A percentile compares a stretch with the other conserved stretches of the same genome.
Evolutionary conservation across 192 early-diverging fungal species (phyloP).

Genomic region (Coemansia javaensis): DNA sequence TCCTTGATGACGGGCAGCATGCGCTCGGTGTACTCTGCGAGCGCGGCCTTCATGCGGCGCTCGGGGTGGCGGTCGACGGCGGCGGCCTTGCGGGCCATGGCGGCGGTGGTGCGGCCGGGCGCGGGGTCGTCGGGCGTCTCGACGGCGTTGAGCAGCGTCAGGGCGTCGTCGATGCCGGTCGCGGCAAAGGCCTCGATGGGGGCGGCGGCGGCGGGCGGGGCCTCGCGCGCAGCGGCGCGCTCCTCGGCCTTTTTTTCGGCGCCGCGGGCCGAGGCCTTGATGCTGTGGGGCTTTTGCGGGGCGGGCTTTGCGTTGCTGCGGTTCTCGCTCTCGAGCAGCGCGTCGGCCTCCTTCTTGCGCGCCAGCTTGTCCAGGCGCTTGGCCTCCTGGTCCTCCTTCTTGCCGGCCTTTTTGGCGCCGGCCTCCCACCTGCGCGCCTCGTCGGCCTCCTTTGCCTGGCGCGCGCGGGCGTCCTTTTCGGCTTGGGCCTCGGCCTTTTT

Average conservation of each 20-base stretch:
- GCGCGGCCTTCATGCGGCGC: constrained; percentile 75
- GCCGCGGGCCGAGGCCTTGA: constrained; percentile 6
- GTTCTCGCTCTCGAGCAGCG: constrained; percentile 59
- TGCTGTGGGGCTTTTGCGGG: constrained; percentile 8
- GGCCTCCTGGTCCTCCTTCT: constrained; percentile 58
- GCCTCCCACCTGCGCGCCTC: constrained; percentile 61
- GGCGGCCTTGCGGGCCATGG: constrained; percentile 29
- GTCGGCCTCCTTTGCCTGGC: constrained; percentile 52
- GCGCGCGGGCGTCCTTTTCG: constrained; percentile 55
- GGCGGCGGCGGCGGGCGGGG: constrained; percentile 29
- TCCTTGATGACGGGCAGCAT: constrained; percentile 68
- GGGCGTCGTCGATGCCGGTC: constrained; percentile 78
- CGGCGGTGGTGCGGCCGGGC: constrained; percentile 2
- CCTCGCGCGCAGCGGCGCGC: constrained; percentile 2
- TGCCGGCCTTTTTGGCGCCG: constrained; percentile 62
- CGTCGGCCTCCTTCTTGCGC: constrained; percentile 58
- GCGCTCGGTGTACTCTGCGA: constrained; percentile 62
- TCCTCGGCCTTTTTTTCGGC: constrained; percentile 19
- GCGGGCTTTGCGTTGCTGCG: constrained; percentile 30
- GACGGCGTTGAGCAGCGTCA: constrained; percentile 64
- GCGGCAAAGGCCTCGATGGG: constrained; percentile 68
- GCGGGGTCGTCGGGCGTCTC: constrained; percentile 7
- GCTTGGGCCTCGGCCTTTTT: constrained; percentile 65
- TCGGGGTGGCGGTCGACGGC: constrained; percentile 85
- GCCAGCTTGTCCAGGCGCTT: constrained; percentile 54